Evolutionary conservation across 164 flowering plant species (phyloP).

Genomic region (Berberis thunbergii): DNA sequence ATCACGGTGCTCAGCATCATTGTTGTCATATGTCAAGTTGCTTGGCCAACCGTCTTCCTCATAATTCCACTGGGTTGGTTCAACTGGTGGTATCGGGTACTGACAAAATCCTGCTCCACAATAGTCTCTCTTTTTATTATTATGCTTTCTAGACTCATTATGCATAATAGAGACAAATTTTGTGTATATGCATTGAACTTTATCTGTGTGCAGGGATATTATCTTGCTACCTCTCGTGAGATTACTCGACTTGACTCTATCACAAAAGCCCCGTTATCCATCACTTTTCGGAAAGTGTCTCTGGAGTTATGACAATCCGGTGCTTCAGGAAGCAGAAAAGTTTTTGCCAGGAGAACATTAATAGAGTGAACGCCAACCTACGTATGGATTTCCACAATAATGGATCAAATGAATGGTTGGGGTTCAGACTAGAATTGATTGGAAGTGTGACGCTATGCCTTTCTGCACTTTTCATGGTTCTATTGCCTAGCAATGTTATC

Average conservation of each 20-base stretch:
- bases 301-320: constrained; percentile 87
- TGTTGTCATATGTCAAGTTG: background rate
- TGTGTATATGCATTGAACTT: background rate
- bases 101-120: background rate
- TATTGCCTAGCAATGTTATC: constrained; percentile 66
- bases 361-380: constrained; percentile 57
- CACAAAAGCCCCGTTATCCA: constrained; percentile 88
- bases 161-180: too few relatives aligned
- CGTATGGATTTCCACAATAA: constrained; percentile 92
- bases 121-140: too few relatives aligned
- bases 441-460: constrained; percentile 72
- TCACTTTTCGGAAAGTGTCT: constrained; percentile 92
- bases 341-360: constrained; percentile 59
- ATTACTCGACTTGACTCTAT: constrained; percentile 89
- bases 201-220: constrained; percentile 55
- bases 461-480: constrained; percentile 73
- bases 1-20: background rate
- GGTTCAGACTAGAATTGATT: constrained; percentile 79
- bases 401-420: constrained; percentile 94
- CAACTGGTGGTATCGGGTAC: background rate
- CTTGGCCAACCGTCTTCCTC: background rate
- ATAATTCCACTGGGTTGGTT: background rate
- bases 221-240: constrained; percentile 77
- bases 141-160: too few relatives aligned
- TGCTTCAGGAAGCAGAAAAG: constrained; percentile 56